Conservation (phyloP, 1,284 basidiomycete genomes). For the Pseudozyma sp. region DNA sequence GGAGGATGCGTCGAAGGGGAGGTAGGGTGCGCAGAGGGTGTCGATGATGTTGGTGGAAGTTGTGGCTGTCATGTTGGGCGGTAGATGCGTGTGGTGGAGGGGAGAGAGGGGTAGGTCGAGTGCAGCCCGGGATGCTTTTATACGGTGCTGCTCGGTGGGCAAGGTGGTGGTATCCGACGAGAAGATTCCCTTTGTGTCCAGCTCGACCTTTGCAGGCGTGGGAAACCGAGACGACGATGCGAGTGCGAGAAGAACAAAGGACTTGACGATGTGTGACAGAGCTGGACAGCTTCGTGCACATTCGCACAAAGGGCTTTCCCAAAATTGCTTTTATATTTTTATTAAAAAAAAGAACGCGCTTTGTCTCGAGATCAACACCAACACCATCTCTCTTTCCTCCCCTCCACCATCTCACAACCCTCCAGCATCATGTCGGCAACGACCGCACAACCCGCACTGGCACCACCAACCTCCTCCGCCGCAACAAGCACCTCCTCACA, state of each 20-base stretch:
- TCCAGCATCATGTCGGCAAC: slow-evolving; percentile 3
- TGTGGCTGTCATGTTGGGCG: slow-evolving; percentile 4
- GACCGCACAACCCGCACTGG: slow-evolving; percentile 5
- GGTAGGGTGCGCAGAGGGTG: slow-evolving; percentile 26
- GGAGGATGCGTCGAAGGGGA: slow-evolving; percentile 50
- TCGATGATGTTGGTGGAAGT: slow-evolving; percentile 22
- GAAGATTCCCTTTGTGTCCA: too few species aligned
- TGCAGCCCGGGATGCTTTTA: too few species aligned
- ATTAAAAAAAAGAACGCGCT: background rate
- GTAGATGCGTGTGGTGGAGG: background rate
- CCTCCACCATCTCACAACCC: slow-evolving; percentile 2
- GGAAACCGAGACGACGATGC: too few species aligned
- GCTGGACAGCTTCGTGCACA: too few species aligned
- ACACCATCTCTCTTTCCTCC: background rate
- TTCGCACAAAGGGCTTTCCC: too few species aligned
- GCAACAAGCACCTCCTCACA: slow-evolving; percentile 13
- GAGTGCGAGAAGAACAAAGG: too few species aligned
- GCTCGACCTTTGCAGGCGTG: too few species aligned
- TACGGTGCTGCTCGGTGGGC: too few species aligned
- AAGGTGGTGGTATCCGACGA: too few species aligned
- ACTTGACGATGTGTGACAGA: too few species aligned
- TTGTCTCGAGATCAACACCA: slow-evolving; percentile 1
- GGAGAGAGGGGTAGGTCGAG: too few species aligned
- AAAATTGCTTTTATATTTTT: background rate
- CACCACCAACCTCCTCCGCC: background rate